Evolutionary conservation across 1,284 basidiomycete species (phyloP).

Genomic region (Volvariella volvacea): DNA sequence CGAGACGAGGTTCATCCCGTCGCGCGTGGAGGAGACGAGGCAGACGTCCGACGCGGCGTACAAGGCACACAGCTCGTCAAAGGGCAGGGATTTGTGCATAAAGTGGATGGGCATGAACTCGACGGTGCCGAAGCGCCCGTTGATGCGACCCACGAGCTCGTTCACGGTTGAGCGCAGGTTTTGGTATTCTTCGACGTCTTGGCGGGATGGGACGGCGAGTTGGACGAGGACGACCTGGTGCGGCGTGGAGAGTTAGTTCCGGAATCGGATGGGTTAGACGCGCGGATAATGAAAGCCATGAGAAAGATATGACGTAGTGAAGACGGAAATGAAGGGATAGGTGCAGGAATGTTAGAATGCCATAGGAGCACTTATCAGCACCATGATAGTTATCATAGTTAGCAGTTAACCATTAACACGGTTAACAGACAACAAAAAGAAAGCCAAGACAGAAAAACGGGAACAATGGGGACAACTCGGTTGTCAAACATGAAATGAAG

Average conservation of each 20-base stretch:
- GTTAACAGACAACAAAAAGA: no score
- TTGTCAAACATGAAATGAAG: background rate
- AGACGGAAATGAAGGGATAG: slow-evolving; percentile 2
- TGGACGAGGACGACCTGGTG: slow-evolving; percentile 87
- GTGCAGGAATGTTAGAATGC: background rate
- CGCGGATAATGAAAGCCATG: no score
- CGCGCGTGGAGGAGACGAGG: slow-evolving; percentile 89
- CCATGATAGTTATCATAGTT: no score
- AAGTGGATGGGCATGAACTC: slow-evolving; percentile 99
- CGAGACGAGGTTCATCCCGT: slow-evolving; percentile 99
- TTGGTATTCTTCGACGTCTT: slow-evolving; percentile 99
- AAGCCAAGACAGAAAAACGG: no score
- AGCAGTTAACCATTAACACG: no score
- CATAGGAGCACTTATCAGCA: no score
- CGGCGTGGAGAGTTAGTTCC: no score
- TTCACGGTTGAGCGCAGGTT: slow-evolving; percentile 95
- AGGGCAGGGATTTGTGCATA: slow-evolving; percentile 91
- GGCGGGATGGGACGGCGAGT: slow-evolving; percentile 93
- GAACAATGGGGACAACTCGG: background rate
- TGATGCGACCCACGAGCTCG: slow-evolving; percentile 96
- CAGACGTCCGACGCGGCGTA: slow-evolving; percentile 97
- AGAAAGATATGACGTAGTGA: slow-evolving; percentile 3
- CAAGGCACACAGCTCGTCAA: slow-evolving; percentile 94
- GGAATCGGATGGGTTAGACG: no score
- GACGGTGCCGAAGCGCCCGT: slow-evolving; percentile 96